Conservation (phyloP, 768 basidiomycete species). For the Candolleomyces eurysporus region DNA sequence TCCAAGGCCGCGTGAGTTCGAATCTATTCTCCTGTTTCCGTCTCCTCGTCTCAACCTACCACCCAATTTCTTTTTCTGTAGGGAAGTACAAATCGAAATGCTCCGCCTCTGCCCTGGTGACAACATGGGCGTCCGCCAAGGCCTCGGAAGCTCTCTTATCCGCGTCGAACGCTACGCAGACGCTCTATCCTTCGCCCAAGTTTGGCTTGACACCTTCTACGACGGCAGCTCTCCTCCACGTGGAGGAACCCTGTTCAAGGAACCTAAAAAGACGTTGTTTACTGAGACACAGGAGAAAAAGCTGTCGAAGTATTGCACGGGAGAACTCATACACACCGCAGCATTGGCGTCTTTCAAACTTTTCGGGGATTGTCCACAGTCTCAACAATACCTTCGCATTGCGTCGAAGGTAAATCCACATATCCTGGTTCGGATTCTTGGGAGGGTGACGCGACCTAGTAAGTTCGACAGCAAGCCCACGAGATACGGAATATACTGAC, state of each 20-base stretch:
- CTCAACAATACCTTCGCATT: conserved; percentile 37
- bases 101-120: conserved; percentile 43
- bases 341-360: conserved; percentile 41
- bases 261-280: conserved; percentile 22
- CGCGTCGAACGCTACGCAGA: conserved; percentile 30
- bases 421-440: conserved; percentile 39
- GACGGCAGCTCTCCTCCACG: conserved; percentile 13
- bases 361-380: conserved; percentile 36
- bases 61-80: not conserved
- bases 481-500: not conserved
- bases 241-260: conserved; percentile 25
- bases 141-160: conserved; percentile 37
- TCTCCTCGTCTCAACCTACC: not conserved
- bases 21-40: not conserved
- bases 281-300: conserved; percentile 12
- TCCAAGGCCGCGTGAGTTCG: not conserved
- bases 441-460: conserved; percentile 34
- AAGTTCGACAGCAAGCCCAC: conserved; percentile 8
- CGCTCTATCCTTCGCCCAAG: conserved; percentile 40
- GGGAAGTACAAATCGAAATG: conserved; percentile 25
- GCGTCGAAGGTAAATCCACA: conserved; percentile 31
- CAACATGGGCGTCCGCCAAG: conserved; percentile 35
- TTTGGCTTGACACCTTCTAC: conserved; percentile 18
- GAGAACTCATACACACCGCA: conserved; percentile 32
- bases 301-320: conserved; percentile 2